These are phyloP conservation scores for Trichoderma polysporum DNA, from an alignment of 2,329 filamentous ascomycete genomes.

Conservation along the genomic window DNA sequence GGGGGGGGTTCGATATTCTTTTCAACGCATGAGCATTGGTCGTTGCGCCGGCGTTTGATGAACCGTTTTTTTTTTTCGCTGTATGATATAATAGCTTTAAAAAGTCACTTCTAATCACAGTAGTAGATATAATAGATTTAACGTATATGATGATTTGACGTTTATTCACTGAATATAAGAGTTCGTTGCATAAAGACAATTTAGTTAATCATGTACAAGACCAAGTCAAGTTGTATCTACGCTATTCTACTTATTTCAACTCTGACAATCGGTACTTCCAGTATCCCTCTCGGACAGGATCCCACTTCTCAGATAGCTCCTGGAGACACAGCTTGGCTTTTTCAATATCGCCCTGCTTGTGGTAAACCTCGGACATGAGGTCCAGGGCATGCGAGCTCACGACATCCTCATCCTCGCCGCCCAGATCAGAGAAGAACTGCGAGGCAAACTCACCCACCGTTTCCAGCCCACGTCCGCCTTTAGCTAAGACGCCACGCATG, in stretches of 20 bases:
- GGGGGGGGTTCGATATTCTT: background rate
- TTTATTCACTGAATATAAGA: background rate
- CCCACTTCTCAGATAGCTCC: conserved; percentile 79
- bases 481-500: conserved; percentile 70
- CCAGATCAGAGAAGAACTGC: conserved; percentile 51
- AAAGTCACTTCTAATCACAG: background rate
- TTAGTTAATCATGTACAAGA: background rate
- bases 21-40: conserved; percentile 13
- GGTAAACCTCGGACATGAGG: conserved; percentile 67
- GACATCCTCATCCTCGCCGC: conserved; percentile 51
- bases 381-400: conserved; percentile 68
- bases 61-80: background rate
- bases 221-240: background rate
- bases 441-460: conserved; percentile 49
- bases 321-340: conserved; percentile 69
- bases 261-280: conserved; percentile 65
- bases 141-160: background rate
- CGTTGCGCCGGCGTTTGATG: background rate
- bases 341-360: conserved; percentile 53
- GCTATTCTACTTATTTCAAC: conserved; percentile 21
- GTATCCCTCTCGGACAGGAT: conserved; percentile 86
- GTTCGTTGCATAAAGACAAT: background rate
- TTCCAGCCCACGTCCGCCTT: conserved; percentile 55
- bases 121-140: background rate
- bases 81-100: background rate